Evolutionary conservation across 2,329 filamentous ascomycete genomes (phyloP).

Genomic region (Geosmithia putterillii): DNA sequence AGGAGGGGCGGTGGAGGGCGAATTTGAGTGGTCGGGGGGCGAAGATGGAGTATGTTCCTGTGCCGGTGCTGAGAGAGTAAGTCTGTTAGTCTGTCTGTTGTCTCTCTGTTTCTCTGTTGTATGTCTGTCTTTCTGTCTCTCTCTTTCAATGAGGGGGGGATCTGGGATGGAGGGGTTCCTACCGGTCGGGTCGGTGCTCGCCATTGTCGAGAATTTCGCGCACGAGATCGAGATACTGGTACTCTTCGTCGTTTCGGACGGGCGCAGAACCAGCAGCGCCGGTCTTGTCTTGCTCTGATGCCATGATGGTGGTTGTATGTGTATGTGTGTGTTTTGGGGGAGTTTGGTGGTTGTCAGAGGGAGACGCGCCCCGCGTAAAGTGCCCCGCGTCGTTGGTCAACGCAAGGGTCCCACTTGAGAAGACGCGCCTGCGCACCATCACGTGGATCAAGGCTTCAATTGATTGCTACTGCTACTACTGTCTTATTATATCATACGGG

Average conservation of each 20-base stretch:
- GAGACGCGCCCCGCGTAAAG: conserved; percentile 1
- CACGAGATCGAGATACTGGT: conserved; percentile 87
- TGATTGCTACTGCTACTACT: too few species aligned
- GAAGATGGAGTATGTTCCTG: conserved; percentile 82
- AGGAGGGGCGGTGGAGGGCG: conserved; percentile 57
- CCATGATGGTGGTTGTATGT: conserved; percentile 1
- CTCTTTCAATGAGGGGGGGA: too few species aligned
- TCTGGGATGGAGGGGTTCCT: conserved; percentile 8
- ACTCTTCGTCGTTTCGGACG: conserved; percentile 58
- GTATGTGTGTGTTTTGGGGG: background rate
- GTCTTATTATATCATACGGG: too few species aligned
- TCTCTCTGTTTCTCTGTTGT: too few species aligned
- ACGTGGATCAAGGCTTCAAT: too few species aligned
- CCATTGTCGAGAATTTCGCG: conserved; percentile 70
- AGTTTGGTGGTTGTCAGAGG: background rate
- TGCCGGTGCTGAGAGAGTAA: conserved; percentile 59
- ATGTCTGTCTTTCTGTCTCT: too few species aligned
- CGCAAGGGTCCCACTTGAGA: background rate
- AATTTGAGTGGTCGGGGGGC: conserved; percentile 82
- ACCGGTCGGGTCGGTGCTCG: conserved; percentile 83
- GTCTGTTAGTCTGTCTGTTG: background rate
- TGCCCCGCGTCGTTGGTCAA: conserved; percentile 2
- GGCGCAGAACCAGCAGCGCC: conserved; percentile 2
- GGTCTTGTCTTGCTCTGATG: background rate
- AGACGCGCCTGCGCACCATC: too few species aligned